Evolutionary conservation across 805 yeast species (phyloP).

Genomic region (Candida nemodendra): DNA sequence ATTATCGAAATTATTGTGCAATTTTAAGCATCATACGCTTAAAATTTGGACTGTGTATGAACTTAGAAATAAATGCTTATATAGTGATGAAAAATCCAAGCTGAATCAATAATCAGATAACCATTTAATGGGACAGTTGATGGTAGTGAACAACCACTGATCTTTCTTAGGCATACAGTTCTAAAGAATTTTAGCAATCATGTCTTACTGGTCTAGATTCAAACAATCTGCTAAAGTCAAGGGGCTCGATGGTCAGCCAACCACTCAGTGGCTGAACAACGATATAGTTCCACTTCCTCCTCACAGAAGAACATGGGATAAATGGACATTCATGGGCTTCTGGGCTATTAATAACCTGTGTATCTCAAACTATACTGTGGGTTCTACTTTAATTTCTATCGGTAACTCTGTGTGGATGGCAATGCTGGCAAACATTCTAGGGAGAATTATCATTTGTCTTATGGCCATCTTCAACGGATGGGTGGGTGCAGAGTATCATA

Average conservation of each 20-base stretch:
- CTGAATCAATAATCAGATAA: too few relatives aligned
- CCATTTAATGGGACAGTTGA: too few relatives aligned
- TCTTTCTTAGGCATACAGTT: neutral
- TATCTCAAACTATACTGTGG: constrained; percentile 20
- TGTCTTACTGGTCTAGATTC: constrained; percentile 5
- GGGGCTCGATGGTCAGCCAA: constrained; percentile 4
- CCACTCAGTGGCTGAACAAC: constrained; percentile 26
- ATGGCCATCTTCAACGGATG: constrained; percentile 47
- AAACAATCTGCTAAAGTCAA: constrained; percentile 5
- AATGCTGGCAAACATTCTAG: constrained; percentile 43
- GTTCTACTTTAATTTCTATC: constrained; percentile 19
- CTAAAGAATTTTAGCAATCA: neutral
- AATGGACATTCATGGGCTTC: constrained; percentile 39
- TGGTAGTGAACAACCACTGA: too few relatives aligned
- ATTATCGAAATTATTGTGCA: too few relatives aligned
- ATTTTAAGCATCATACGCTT: too few relatives aligned
- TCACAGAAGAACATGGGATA: constrained; percentile 45
- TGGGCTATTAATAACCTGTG: constrained; percentile 39
- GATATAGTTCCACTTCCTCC: constrained; percentile 48
- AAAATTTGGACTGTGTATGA: too few relatives aligned
- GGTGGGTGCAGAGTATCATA: constrained; percentile 50
- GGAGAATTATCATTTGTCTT: constrained; percentile 43
- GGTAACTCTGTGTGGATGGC: constrained; percentile 36
- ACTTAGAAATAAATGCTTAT: too few relatives aligned
- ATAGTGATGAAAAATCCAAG: too few relatives aligned